Percentiles rank a stretch among this genome's conserved stretches.
Conservation (phyloP, 108 stramenopile genomes). For the Conticribra weissflogii region DNA sequence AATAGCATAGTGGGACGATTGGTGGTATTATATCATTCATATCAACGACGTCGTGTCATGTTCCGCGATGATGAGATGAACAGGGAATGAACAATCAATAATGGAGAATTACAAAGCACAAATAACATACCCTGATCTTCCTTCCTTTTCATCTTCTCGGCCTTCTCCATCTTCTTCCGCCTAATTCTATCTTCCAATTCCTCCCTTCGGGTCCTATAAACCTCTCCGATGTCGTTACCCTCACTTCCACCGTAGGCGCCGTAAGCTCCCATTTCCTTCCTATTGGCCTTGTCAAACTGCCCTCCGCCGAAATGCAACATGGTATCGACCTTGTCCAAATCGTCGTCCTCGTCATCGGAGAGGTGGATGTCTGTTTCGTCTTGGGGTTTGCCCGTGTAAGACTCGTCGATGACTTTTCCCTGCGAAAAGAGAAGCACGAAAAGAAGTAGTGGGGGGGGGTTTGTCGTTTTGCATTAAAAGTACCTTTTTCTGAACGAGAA, state of each 20-base stretch:
- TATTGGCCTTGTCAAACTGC: slow-evolving; percentile 27
- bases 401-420: slow-evolving; percentile 80
- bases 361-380: slow-evolving; percentile 54
- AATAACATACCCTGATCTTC: slow-evolving; percentile 70
- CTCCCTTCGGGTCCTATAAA: slow-evolving; percentile 76
- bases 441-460: slow-evolving; percentile 32
- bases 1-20: not conserved
- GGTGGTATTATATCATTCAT: not conserved
- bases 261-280: slow-evolving; percentile 52
- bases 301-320: slow-evolving; percentile 92
- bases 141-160: slow-evolving; percentile 81
- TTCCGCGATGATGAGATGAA: not conserved
- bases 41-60: not conserved
- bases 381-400: slow-evolving; percentile 49
- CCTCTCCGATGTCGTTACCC: slow-evolving; percentile 54
- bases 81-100: not conserved
- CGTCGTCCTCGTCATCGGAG: slow-evolving; percentile 81
- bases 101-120: not conserved
- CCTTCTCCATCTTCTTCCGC: slow-evolving; percentile 86
- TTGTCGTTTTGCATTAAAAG: too few species aligned
- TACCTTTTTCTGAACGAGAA: too few species aligned
- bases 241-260: slow-evolving; percentile 38
- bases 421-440: slow-evolving; percentile 20
- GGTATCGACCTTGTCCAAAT: slow-evolving; percentile 84
- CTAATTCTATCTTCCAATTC: slow-evolving; percentile 91